Evolutionary conservation across 306 rosid species (phyloP), one percentile per base, ranked within the genome.

Genomic region (Rosa lucieae): DNA sequence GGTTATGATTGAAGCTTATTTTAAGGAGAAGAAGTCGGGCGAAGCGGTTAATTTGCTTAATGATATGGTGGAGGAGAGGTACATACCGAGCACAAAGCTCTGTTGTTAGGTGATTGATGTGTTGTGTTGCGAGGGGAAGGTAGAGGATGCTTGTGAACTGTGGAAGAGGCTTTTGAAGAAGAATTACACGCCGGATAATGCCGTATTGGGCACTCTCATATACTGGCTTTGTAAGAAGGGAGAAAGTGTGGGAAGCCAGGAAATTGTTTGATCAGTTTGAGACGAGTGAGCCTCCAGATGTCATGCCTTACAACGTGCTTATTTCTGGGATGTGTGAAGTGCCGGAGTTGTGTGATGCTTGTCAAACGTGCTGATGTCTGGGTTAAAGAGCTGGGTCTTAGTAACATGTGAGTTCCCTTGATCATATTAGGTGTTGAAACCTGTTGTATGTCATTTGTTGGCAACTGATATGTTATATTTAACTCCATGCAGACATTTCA

Each of bases 221-320:
- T 85, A 90, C 70, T 92, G 94, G 97, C 89, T 90, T 77, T 90
- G 96, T 79, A 89, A 90, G 82, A 63, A 89, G 69, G 93, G 94
- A 44, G 79, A 26, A 89, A 72, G 74, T 89, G 35, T 70, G 84
- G 91, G 97, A 92, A 81, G 96, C 97, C 29, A 26, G 29, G 29
- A 26, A 26, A 26, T 26, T 26, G 29, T 26, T 26, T 26, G 29
- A 26, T 26, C 29, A 26, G 29, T 26, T 26, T 26, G 29, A 26
- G 29, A 26, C 29, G 29, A 26, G 29, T 26, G 29, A 26, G 29
- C 29, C 29, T 26, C 29, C 29, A 26, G 29, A 26, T 26, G 29
- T 26, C 29, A 26, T 26, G 29, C 0, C 29, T 26, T 26, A 26
- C 29, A 26, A 26, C 29, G 29, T 0, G 29, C 29, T 26, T 26